phyloP scores from a whole-genome alignment of 2,329 filamentous ascomycete genomes.

The Calonectria pauciramosa region DNA sequence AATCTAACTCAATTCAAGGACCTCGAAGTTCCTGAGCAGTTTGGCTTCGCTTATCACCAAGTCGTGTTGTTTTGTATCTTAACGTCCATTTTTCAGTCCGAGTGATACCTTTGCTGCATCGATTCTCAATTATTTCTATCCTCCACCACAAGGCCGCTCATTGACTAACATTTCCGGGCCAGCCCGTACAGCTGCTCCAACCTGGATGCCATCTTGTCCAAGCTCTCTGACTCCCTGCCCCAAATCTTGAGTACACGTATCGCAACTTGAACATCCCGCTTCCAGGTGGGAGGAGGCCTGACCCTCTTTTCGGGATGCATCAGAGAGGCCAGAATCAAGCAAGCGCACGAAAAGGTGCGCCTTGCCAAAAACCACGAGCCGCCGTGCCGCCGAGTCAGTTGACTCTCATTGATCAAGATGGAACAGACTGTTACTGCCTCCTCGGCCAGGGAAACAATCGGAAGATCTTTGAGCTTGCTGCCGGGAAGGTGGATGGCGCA shows the following conservation, averaged over 20 bases:
- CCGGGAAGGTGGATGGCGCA: slow-evolving; percentile 17
- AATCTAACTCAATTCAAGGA: slow-evolving; percentile 65
- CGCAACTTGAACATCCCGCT: not conserved
- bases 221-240: not conserved
- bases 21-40: slow-evolving; percentile 74
- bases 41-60: slow-evolving; percentile 79
- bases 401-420: not conserved
- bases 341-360: slow-evolving; percentile 21
- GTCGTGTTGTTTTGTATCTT: slow-evolving; percentile 77
- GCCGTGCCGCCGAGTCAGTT: slow-evolving; percentile 18
- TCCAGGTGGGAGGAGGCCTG: slow-evolving; percentile 15
- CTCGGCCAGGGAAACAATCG: not conserved
- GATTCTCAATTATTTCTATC: too few relatives aligned
- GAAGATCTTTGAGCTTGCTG: not conserved
- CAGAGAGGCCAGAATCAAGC: slow-evolving; percentile 7
- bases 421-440: not conserved
- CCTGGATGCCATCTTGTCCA: not conserved
- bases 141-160: too few relatives aligned
- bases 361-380: slow-evolving; percentile 28
- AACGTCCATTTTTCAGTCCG: slow-evolving; percentile 59
- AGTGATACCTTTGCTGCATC: too few relatives aligned
- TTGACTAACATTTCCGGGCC: not conserved
- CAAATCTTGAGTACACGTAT: not conserved
- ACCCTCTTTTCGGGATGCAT: not conserved
- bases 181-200: not conserved